phyloP scores from a whole-genome alignment of 2,329 filamentous ascomycete genomes.

The Geosmithia putterillii region DNA sequence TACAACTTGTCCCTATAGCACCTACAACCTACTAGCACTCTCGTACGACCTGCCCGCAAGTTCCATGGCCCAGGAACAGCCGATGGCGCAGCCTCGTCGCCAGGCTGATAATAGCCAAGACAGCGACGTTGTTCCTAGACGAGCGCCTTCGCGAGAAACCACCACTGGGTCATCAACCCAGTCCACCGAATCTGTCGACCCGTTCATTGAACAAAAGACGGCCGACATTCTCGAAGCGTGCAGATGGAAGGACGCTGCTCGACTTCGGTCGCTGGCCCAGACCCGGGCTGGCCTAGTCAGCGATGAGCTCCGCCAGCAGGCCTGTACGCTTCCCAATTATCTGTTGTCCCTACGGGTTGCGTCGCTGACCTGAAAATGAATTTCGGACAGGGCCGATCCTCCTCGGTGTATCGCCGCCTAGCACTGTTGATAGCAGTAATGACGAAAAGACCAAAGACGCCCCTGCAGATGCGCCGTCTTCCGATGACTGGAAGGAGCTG shows the following conservation, averaged over 20 bases:
- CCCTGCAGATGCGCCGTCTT: background rate
- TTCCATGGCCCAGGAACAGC: background rate
- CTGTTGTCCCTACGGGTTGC: no score
- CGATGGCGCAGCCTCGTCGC: background rate
- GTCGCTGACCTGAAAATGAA: background rate
- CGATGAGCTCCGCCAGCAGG: conserved; percentile 56
- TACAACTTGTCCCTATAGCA: background rate
- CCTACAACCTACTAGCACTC: no score
- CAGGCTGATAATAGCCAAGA: background rate
- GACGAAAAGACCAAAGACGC: conserved; percentile 2
- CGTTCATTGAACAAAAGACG: conserved; percentile 17
- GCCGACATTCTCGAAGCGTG: conserved; percentile 43
- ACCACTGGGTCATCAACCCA: background rate
- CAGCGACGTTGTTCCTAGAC: background rate
- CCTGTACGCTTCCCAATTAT: conserved; percentile 53
- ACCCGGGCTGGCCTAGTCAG: conserved; percentile 54
- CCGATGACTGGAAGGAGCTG: conserved; percentile 44
- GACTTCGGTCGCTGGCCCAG: conserved; percentile 45
- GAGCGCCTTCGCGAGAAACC: background rate
- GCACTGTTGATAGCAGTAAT: conserved; percentile 6
- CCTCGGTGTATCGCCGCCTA: conserved; percentile 2
- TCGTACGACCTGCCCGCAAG: background rate
- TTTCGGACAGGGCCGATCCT: conserved; percentile 6
- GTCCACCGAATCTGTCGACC: background rate
- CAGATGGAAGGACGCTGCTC: conserved; percentile 38